A percentile compares a stretch with the other conserved stretches of the same genome.
Evolutionary conservation across 345 rosid species (phyloP).

Genomic region (Citrus mangshanensis): DNA sequence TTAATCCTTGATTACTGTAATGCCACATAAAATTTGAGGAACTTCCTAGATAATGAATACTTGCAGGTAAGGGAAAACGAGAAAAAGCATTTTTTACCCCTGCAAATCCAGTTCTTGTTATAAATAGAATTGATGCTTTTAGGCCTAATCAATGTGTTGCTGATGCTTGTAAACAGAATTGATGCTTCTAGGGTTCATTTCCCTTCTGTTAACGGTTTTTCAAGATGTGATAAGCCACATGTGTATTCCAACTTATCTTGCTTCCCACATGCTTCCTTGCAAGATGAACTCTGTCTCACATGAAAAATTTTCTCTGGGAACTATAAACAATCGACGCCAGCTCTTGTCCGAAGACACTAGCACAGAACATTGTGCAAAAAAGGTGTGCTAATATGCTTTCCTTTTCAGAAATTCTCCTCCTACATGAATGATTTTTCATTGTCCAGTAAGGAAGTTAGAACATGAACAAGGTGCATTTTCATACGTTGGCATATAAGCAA

Average conservation of each 20-base stretch:
- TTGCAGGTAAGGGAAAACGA: no score
- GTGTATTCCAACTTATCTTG: conserved; percentile 57
- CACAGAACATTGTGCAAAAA: conserved; percentile 27
- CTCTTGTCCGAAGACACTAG: conserved; percentile 34
- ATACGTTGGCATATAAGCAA: neutral
- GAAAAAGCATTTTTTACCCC: no score
- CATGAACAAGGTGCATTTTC: neutral
- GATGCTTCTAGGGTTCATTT: conserved; percentile 94
- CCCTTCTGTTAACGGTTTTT: conserved; percentile 66
- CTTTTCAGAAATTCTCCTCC: neutral
- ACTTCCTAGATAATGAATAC: no score
- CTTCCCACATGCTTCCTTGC: conserved; percentile 72
- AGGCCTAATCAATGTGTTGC: conserved; percentile 17
- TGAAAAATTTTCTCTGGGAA: conserved; percentile 23
- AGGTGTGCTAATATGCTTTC: conserved; percentile 27
- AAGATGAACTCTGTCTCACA: conserved; percentile 31
- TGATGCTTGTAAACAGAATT: conserved; percentile 51
- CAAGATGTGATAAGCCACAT: conserved; percentile 50
- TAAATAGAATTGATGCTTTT: neutral
- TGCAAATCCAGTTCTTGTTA: no score
- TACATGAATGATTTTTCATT: no score
- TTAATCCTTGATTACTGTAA: no score
- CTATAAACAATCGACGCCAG: conserved; percentile 29
- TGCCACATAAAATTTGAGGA: no score
- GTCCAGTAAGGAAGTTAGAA: no score